These are phyloP conservation scores for Tubosaeta brunneosetosa DNA, from an alignment of 768 basidiomycete species.

Conservation along the genomic window DNA sequence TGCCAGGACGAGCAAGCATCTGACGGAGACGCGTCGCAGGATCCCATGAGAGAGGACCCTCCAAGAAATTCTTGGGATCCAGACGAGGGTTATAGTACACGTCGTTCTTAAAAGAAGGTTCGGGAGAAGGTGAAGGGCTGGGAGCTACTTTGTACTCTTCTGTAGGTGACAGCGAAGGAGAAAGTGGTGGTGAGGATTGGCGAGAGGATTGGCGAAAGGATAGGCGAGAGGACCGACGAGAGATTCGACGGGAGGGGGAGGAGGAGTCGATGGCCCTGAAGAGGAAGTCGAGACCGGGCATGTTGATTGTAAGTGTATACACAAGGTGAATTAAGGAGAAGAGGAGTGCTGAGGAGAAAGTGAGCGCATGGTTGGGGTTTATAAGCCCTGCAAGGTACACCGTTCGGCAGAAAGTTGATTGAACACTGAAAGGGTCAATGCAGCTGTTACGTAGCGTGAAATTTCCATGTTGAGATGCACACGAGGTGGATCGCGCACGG, in stretches of 20 bases:
- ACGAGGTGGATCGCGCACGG: not conserved
- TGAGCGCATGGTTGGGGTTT: constrained; percentile 6
- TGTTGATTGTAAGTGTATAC: constrained; percentile 18
- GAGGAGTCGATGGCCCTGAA: constrained; percentile 14
- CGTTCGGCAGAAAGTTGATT: constrained; percentile 6
- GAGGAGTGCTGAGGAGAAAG: not conserved
- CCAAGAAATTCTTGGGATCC: constrained; percentile 62
- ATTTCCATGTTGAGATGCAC: not conserved
- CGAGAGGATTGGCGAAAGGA: not conserved
- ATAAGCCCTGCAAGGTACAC: constrained; percentile 14
- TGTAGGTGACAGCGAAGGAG: constrained; percentile 3
- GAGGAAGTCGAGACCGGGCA: constrained; percentile 34
- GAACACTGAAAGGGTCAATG: not conserved
- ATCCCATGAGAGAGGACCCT: constrained; percentile 64
- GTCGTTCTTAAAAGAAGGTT: constrained; percentile 9
- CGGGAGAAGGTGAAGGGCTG: constrained; percentile 8
- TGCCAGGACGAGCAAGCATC: constrained; percentile 66
- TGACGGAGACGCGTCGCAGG: constrained; percentile 70
- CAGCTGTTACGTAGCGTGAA: not conserved
- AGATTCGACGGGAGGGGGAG: too few relatives aligned
- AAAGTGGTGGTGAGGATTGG: not conserved
- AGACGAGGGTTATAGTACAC: constrained; percentile 65
- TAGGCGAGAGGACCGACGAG: constrained; percentile 1
- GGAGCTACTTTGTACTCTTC: not conserved
- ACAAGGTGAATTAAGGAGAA: constrained; percentile 19